Evolutionary conservation across 371 early-diverging fungal species (phyloP).

Genomic region (Mortierella sp.): DNA sequence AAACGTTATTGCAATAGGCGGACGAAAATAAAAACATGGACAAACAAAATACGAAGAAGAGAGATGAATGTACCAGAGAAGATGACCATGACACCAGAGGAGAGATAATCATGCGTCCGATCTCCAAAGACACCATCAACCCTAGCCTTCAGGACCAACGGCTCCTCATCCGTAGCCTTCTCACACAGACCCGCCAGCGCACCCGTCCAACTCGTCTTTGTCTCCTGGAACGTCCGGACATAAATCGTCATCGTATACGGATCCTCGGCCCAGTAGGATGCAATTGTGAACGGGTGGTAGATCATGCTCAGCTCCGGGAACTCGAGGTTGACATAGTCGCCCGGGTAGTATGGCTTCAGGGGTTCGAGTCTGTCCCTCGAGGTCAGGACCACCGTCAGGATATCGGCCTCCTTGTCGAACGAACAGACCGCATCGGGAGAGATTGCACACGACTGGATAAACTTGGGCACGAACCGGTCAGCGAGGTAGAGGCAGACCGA

Average conservation of each 20-base stretch:
- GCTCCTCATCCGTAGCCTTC: constrained; percentile 8
- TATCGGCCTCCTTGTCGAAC: constrained; percentile 43
- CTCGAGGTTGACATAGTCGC: constrained; percentile 50
- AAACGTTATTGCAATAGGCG: background rate
- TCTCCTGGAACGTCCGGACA: constrained; percentile 38
- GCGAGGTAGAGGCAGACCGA: constrained; percentile 45
- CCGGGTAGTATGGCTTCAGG: constrained; percentile 53
- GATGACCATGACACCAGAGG: constrained; percentile 33
- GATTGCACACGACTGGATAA: constrained; percentile 39
- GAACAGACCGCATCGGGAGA: constrained; percentile 36
- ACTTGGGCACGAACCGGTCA: constrained; percentile 47
- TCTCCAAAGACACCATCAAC: constrained; percentile 54
- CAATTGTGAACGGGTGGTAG: constrained; percentile 52
- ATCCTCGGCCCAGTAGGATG: constrained; percentile 54
- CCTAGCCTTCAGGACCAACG: constrained; percentile 19
- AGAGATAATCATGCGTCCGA: constrained; percentile 41
- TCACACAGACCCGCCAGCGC: constrained; percentile 32
- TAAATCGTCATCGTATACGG: constrained; percentile 53
- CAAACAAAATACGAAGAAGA: background rate
- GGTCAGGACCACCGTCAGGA: constrained; percentile 30
- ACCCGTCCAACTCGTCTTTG: constrained; percentile 39
- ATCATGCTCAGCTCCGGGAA: constrained; percentile 34
- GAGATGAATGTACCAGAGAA: constrained; percentile 32
- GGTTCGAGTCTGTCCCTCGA: constrained; percentile 37
- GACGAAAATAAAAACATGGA: background rate